phyloP scores from a whole-genome alignment of 1,139 yeast species.

The Suhomyces maxii region DNA sequence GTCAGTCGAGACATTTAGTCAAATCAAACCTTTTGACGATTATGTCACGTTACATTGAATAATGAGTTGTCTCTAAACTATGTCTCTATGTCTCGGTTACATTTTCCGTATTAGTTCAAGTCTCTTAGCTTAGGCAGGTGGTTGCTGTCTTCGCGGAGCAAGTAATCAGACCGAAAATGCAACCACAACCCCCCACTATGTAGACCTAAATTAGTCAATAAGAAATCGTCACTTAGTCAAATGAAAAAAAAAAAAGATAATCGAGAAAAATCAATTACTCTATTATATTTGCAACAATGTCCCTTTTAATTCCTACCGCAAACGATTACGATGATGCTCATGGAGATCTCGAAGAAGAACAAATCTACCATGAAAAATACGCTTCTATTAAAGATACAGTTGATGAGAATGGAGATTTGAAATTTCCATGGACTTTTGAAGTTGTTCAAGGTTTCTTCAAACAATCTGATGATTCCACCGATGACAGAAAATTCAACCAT shows the following conservation, averaged over 20 bases:
- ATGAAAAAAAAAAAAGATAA: too few species aligned
- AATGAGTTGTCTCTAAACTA: too few species aligned
- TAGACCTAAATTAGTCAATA: background rate
- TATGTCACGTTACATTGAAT: too few species aligned
- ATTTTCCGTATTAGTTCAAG: background rate
- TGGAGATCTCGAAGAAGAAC: conserved; percentile 16
- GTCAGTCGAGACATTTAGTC: too few species aligned
- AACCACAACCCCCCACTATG: background rate
- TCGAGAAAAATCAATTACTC: too few species aligned
- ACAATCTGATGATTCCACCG: conserved; percentile 38
- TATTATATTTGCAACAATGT: conserved; percentile 12
- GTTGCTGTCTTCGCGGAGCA: background rate
- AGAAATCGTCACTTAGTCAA: too few species aligned
- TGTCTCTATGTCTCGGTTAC: background rate
- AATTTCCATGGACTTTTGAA: conserved; percentile 35
- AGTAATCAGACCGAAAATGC: conserved; percentile 1
- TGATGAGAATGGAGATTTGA: conserved; percentile 9
- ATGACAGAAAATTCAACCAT: conserved; percentile 39
- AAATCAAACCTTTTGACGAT: too few species aligned
- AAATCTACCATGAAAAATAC: conserved; percentile 12
- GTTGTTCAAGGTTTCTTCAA: conserved; percentile 39
- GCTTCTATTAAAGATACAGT: conserved; percentile 7
- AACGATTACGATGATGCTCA: conserved; percentile 27
- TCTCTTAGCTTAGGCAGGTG: background rate
- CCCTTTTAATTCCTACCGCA: conserved; percentile 21